Base-by-base conservation (phyloP, 2,329 filamentous ascomycete species). In the Fusarium sublunatum region DNA sequence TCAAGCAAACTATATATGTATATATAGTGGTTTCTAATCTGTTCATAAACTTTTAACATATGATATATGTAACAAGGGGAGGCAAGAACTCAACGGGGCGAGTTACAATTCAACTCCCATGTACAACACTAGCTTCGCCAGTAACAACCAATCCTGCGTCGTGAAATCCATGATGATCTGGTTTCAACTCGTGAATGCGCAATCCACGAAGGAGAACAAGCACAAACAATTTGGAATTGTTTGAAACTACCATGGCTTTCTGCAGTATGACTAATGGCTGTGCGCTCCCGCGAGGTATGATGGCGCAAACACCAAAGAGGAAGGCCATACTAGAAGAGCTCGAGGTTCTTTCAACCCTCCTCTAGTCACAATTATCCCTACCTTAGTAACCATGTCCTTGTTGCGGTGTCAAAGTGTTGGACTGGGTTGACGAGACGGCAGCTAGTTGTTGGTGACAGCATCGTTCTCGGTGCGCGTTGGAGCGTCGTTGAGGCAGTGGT, bases 321-420 rank as follows among this genome's bases (percentile, higher is more conserved):
- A 32, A 35, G 38, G 22, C 39, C 19, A 15, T 48, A 7, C 15
- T 29, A 32, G n/a, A 15, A 12, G 24, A 26, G 11, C 12, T 26
- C 32, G 19, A 38, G 32, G 22, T 32, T n/a, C 8, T 60, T 60
- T 60, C 55, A 60, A 48, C 41, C 41, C 19, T 43, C 19, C n/a
- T 11, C 32, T 19, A 19, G 19, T 19, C 19, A 19, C 19, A 19
- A 19, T 2, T 19, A 19, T 19, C 19, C 19, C 19, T 10, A 35
- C 25, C 5, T 31, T 11, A 26, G 24, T 4, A 10, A 12, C 28
- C 34, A 28, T 29, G 8, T 10, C 11, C 34, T 26, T 60, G 41
- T 24, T 22, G 39, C 25, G 28, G 34, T 19, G 11, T 6, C 8
- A 9, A 36, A 11, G 35, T 39, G 10, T 11, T 22, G 19, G 36